Percentiles rank a stretch among this genome's conserved stretches.
phyloP scores from a whole-genome alignment of 2,329 filamentous ascomycete species.

The Xylariaceae sp. region DNA sequence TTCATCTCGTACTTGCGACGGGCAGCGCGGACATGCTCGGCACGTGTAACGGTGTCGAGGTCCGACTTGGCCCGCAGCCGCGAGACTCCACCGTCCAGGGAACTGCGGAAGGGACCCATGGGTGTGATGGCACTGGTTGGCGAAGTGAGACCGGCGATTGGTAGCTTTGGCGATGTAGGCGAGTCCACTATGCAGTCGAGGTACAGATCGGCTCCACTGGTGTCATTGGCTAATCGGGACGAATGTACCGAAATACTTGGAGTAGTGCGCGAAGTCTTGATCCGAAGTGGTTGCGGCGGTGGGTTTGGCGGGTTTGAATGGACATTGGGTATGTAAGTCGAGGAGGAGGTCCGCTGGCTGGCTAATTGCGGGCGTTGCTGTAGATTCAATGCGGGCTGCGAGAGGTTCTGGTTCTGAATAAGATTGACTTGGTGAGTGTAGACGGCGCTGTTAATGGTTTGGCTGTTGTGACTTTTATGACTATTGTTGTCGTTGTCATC shows the following conservation, averaged over 20 bases:
- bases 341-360: conserved; percentile 38
- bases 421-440: conserved; percentile 27
- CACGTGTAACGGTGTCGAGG: conserved; percentile 48
- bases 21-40: conserved; percentile 55
- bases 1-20: conserved; percentile 59
- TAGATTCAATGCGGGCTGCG: conserved; percentile 30
- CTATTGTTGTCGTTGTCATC: background rate
- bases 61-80: conserved; percentile 58
- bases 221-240: conserved; percentile 40
- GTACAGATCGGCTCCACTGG: conserved; percentile 44
- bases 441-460: conserved; percentile 14
- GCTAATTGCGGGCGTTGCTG: conserved; percentile 37
- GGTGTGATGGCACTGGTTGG: conserved; percentile 36
- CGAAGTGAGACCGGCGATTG: conserved; percentile 27
- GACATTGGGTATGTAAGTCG: conserved; percentile 34
- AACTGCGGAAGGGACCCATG: conserved; percentile 52
- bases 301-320: conserved; percentile 16
- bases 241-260: conserved; percentile 30
- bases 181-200: conserved; percentile 37
- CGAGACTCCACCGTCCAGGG: conserved; percentile 52
- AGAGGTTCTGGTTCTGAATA: conserved; percentile 25
- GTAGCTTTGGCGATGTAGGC: conserved; percentile 28
- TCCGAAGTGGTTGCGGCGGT: conserved; percentile 30
- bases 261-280: conserved; percentile 37
- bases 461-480: conserved; percentile 16